Evolutionary conservation across 441 rosid species (phyloP).

Genomic region (Jatropha podagrica): DNA sequence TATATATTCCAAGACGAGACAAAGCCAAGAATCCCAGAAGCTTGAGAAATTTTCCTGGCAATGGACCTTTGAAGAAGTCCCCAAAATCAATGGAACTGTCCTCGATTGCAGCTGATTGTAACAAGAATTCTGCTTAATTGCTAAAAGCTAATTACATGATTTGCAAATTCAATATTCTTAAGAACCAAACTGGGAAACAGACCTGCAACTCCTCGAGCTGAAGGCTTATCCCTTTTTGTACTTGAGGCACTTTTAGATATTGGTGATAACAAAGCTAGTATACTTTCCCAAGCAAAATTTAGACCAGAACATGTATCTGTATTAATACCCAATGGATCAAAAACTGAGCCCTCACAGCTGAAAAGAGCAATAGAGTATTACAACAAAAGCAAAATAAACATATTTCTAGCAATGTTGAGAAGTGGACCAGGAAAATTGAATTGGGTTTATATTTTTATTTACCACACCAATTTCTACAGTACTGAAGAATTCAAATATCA

Average conservation of each 20-base stretch:
- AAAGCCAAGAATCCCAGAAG: slow-evolving; percentile 82
- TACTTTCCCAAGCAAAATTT: slow-evolving; percentile 54
- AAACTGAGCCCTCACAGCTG: slow-evolving; percentile 60
- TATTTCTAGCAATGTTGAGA: slow-evolving; percentile 15
- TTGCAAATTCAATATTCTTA: slow-evolving; percentile 22
- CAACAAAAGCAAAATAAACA: slow-evolving; percentile 23
- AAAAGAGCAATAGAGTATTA: slow-evolving; percentile 30
- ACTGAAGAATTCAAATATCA: slow-evolving; percentile 1
- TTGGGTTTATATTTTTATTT: not conserved
- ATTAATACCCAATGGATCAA: slow-evolving; percentile 86
- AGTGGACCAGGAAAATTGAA: not conserved
- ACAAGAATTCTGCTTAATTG: slow-evolving; percentile 30
- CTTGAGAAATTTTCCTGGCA: slow-evolving; percentile 90
- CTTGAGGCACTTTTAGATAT: slow-evolving; percentile 58
- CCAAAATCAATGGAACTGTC: slow-evolving; percentile 98
- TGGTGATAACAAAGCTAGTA: slow-evolving; percentile 54
- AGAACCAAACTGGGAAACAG: slow-evolving; percentile 21
- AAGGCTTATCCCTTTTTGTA: slow-evolving; percentile 59
- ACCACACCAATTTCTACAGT: not conserved
- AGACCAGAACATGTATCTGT: slow-evolving; percentile 48
- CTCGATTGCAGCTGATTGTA: slow-evolving; percentile 85
- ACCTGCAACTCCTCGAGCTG: slow-evolving; percentile 90
- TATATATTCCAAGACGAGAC: slow-evolving; percentile 89
- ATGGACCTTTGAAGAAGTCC: slow-evolving; percentile 91
- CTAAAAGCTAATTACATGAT: slow-evolving; percentile 16